Base-by-base conservation (phyloP, 2,329 filamentous ascomycete genomes). In the Juglanconis juglandina region DNA sequence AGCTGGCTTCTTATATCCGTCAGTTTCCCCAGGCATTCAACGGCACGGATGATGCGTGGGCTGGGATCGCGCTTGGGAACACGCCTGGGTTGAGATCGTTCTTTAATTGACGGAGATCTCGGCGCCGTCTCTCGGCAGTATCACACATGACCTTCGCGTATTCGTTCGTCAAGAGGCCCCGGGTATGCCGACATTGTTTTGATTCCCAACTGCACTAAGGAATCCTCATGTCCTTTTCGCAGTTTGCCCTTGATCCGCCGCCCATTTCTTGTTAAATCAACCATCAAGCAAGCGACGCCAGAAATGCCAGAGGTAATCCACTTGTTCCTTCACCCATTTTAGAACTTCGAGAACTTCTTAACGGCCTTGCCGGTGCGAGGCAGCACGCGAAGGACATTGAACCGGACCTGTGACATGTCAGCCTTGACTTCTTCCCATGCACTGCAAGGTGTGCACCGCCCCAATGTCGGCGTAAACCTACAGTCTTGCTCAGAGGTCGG, bases 301-400 rank as follows among this genome's bases (percentile, higher is more conserved):
- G 68, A 71, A 69, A 71, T 70, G 68, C 68, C 68, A 69, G 65
- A 61, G 63, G 69, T 70, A 68, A 64, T 60, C 64, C 65, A 59
- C 39, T 53, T 46, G 41, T 63, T 59, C 60, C 66, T 63, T 62
- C 56, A 64, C 64, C 37, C 71, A 73, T 72, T 74, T 88, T 96
- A 99, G 87, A 99, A 99, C 87, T 99, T 99, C 86, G 80, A 85
- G 88, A 99, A 99, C 80, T 88, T 81, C 92, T 99, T 99, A 81
- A 97, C 92, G 73, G 87, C 82, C 89, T 97, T 97, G 83, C 93
- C 92, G 74, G 92, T 96, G 84, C 93, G 89, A 82, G 94, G 94
- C 75, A 98, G 90, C 74, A 99, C 95, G 76, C 95, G 93, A 78
- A 99, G 91, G 78, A 97, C 93, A 86, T 99, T 99, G 91, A 99